A percentile compares a stretch with the other conserved stretches of the same genome.
phyloP scores from a whole-genome alignment of 768 basidiomycete species.

The Dioszegia aurantiaca region DNA sequence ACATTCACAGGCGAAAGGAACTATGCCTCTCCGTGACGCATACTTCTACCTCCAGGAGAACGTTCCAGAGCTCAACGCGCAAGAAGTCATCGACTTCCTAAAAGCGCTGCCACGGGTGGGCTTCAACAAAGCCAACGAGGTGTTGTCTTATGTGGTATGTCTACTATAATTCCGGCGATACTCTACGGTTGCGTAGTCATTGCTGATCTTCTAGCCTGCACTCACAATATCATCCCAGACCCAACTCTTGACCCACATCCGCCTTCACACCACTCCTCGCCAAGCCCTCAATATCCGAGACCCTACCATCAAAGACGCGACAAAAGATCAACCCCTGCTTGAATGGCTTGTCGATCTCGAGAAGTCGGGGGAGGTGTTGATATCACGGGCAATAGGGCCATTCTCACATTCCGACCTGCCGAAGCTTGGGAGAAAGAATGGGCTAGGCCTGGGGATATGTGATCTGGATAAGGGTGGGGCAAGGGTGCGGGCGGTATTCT shows the following conservation, averaged over 20 bases:
- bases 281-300: constrained; percentile 14
- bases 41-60: constrained; percentile 10
- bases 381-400: constrained; percentile 33
- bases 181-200: background rate
- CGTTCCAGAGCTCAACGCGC: constrained; percentile 26
- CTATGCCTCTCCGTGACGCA: constrained; percentile 12
- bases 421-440: constrained; percentile 31
- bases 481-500: constrained; percentile 38
- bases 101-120: constrained; percentile 33
- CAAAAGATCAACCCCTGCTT: constrained; percentile 10
- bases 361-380: constrained; percentile 28
- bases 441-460: constrained; percentile 28
- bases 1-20: background rate
- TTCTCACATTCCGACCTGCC: constrained; percentile 34
- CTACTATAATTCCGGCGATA: background rate
- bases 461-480: constrained; percentile 28
- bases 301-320: constrained; percentile 13
- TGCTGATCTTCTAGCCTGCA: constrained; percentile 27
- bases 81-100: constrained; percentile 28
- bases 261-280: constrained; percentile 22
- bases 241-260: constrained; percentile 33
- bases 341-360: constrained; percentile 29
- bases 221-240: constrained; percentile 23
- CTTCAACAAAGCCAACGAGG: constrained; percentile 36
- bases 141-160: constrained; percentile 40